Base-by-base conservation (phyloP, 1,284 basidiomycete genomes). In the Nidula niveotomentosa region DNA sequence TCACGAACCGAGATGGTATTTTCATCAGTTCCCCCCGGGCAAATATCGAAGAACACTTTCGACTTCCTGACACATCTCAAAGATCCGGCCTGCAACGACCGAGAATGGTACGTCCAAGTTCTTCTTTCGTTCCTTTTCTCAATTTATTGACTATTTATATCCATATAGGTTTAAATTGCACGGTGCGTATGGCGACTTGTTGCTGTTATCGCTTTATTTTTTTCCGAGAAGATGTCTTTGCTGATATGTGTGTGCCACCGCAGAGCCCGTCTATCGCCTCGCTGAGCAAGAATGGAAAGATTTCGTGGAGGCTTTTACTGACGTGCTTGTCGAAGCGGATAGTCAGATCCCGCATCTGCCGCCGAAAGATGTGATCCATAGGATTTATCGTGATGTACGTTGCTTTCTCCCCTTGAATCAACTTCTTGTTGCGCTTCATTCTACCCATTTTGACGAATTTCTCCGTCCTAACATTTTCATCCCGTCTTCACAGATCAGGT, bases 251-350 rank as follows among this genome's bases (percentile, higher is more conserved):
- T 30, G 30, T 5, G 30, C 30, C 5, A 5, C 30, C 46, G 8
- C 65, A 92, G 94, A 96, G 61, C 90, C 90, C 1, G 83, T 93
- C 1, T 95, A 88, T 65, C 81, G 93, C 9, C 78, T 81, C 39
- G 91, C 91, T 0, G 93, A 96, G 68, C 83, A 86, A 63, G 94
- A 97, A 69, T 96, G 90, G 86, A 89, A 90, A 66, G 84, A 81
- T 48, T 97, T 96, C 64, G 75, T 94, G 10, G 86, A 91, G 47
- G 73, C 74, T 0, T 84, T 95, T 63, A 88, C 84, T 1, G 78
- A 84, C 35, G 69, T 80, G 13, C 71, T 96, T 13, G 77, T 80
- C 39, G 88, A 87, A 49, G 82, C 84, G 0, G 94, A 97, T 66
- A 72, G 82, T 4, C 85, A 96, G 65, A 81, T 96, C 1, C 94